These are phyloP conservation scores for Ophiocordyceps camponoti-rufipedis DNA, from an alignment of 2,329 filamentous ascomycete genomes.

Conservation along the genomic window DNA sequence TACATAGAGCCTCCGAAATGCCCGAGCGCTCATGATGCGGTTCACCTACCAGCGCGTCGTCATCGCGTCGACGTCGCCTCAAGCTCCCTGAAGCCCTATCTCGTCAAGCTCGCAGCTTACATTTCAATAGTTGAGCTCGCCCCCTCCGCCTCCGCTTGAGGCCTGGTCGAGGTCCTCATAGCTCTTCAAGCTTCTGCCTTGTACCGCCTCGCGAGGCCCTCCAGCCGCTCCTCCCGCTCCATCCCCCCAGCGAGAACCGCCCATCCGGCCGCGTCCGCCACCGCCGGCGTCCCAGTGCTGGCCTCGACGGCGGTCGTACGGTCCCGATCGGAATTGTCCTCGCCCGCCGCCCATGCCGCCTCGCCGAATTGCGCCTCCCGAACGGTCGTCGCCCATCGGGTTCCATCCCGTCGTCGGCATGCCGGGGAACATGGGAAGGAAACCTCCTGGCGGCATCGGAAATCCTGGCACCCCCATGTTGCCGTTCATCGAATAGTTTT, in stretches of 20 bases:
- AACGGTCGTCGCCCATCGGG: conserved; percentile 33
- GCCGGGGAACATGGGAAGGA: conserved; percentile 35
- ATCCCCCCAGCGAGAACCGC: conserved; percentile 49
- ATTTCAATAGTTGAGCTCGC: conserved; percentile 70
- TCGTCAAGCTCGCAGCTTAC: too few species aligned
- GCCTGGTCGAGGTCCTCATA: conserved; percentile 94
- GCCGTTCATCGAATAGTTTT: conserved; percentile 45
- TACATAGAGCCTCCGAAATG: too few species aligned
- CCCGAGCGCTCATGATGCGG: too few species aligned
- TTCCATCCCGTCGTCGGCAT: conserved; percentile 32
- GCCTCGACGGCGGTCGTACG: conserved; percentile 52
- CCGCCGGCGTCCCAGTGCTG: conserved; percentile 31
- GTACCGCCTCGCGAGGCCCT: conserved; percentile 78
- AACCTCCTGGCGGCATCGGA: conserved; percentile 27
- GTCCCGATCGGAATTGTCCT: conserved; percentile 46
- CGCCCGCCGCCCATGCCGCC: conserved; percentile 35
- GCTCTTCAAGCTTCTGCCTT: conserved; percentile 83
- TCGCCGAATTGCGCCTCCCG: conserved; percentile 50
- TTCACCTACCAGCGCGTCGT: too few species aligned
- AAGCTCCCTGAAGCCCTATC: neutral
- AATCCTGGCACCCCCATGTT: conserved; percentile 45
- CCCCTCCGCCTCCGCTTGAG: conserved; percentile 53
- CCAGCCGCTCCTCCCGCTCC: conserved; percentile 60
- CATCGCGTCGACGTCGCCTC: neutral
- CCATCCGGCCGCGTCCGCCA: conserved; percentile 22